Evolutionary conservation across 805 yeast species (phyloP), one percentile per base, ranked within the genome.

Genomic region (Priceomyces fermenticarens): DNA sequence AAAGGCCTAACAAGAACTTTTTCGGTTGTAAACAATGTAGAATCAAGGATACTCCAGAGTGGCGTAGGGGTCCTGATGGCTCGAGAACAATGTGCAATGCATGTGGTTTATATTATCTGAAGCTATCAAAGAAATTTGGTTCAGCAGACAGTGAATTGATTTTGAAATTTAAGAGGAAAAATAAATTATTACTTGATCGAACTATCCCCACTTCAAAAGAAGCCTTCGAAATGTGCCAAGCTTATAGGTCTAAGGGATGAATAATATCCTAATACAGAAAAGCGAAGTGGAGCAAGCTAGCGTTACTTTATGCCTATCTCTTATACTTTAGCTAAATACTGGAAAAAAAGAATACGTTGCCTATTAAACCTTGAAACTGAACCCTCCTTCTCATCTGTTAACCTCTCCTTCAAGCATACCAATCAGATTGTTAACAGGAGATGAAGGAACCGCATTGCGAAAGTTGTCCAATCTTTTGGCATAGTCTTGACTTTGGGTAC

Each of bases 1-100:
- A 20, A 20, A 30, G 25, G 30, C 14, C 9, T n/a, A 11, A 13
- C 4, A 35, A 35, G 12, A 25, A 32, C 11, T 17, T 23, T 10
- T n/a, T 14, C 6, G 27, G 7, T 13, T 47, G 53, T 41, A 34
- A 20, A 32, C 72, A 75, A 43, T 81, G 86, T 52, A 72, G 70
- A n/a, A 67, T 73, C 3, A 61, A 55, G 6, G 78, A 76, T 35
- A 84, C 95, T 0, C 93, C 93, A 0, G 93, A 86, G 58, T 86
- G 95, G 95, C 65, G 95, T 40, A 73, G 83, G 35, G 93, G 93
- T 0, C 93, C 95, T 1, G 75, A 76, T 40, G 95, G 93, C 2
- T 78, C 80, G 10, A 67, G 88, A 30, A 83, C 89, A 0, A 62
- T 86, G 38, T 86, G 95, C 62, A 87, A 86, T 57, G 93, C 93